phyloP scores from a whole-genome alignment of 768 basidiomycete species.

The Flagelloscypha sp. region DNA sequence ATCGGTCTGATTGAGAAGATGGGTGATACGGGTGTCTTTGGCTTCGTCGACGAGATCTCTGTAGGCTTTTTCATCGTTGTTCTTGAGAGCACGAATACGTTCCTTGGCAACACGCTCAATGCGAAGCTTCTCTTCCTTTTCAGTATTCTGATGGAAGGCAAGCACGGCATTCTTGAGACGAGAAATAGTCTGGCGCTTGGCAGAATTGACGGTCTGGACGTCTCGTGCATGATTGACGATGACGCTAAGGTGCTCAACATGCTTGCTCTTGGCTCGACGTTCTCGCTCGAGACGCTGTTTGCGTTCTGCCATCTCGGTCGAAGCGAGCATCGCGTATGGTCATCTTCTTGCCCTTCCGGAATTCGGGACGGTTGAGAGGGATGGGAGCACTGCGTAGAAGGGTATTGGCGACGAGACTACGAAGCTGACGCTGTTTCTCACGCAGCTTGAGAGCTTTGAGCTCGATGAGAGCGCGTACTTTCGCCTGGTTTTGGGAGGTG shows the following conservation, averaged over 20 bases:
- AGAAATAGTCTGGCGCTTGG: conserved; percentile 54
- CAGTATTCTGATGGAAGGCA: conserved; percentile 80
- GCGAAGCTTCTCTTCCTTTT: conserved; percentile 97
- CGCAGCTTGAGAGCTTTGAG: conserved; percentile 83
- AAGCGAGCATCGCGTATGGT: conserved; percentile 81
- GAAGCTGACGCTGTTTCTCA: conserved; percentile 84
- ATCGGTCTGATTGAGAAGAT: conserved; percentile 90
- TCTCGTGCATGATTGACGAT: conserved; percentile 82
- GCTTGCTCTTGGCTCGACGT: conserved; percentile 90
- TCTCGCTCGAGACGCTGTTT: conserved; percentile 90
- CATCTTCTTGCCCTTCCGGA: conserved; percentile 80
- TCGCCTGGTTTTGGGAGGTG: conserved; percentile 62
- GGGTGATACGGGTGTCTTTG: conserved; percentile 98
- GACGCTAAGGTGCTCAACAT: conserved; percentile 84
- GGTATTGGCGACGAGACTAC: conserved; percentile 79
- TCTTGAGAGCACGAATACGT: conserved; percentile 94
- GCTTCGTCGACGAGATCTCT: conserved; percentile 98
- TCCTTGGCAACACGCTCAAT: conserved; percentile 95
- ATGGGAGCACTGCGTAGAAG: conserved; percentile 83
- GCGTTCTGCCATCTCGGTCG: conserved; percentile 84
- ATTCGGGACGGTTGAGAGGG: conserved; percentile 86
- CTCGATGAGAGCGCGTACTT: conserved; percentile 86
- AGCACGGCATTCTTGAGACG: conserved; percentile 77
- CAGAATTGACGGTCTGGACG: conserved; percentile 56
- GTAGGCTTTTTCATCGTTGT: conserved; percentile 99